phyloP scores from a whole-genome alignment of 768 basidiomycete genomes.

The Tylopilus plumbeoviolaceoides region DNA sequence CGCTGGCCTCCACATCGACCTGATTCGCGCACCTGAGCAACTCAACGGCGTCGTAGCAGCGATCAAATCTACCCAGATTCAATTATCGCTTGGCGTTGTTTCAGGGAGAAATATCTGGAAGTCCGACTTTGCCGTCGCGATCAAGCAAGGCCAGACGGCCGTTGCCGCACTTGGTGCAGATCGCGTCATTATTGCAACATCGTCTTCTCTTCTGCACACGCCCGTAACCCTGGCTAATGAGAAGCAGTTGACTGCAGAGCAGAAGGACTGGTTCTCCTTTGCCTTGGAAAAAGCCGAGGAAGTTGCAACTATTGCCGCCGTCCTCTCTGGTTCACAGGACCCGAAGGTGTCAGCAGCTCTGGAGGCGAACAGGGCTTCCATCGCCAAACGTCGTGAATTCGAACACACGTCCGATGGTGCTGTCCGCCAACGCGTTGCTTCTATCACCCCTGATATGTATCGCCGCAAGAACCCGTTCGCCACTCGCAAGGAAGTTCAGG shows the following conservation, averaged over 20 bases:
- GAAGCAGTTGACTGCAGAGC: slow-evolving; percentile 81
- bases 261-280: slow-evolving; percentile 98
- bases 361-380: slow-evolving; percentile 86
- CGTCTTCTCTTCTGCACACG: slow-evolving; percentile 97
- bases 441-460: slow-evolving; percentile 82
- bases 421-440: slow-evolving; percentile 91
- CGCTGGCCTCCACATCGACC: slow-evolving; percentile 92
- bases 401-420: slow-evolving; percentile 91
- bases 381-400: slow-evolving; percentile 91
- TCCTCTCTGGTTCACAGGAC: slow-evolving; percentile 83
- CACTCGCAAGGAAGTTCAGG: slow-evolving; percentile 82
- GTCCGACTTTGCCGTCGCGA: slow-evolving; percentile 81
- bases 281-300: slow-evolving; percentile 94
- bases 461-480: slow-evolving; percentile 89
- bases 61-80: slow-evolving; percentile 74
- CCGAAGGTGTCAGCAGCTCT: slow-evolving; percentile 63
- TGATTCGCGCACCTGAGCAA: slow-evolving; percentile 89
- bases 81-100: slow-evolving; percentile 91
- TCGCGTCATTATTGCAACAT: slow-evolving; percentile 91
- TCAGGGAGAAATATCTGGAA: slow-evolving; percentile 99
- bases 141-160: slow-evolving; percentile 81
- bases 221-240: slow-evolving; percentile 94
- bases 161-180: slow-evolving; percentile 77
- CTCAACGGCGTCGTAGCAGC: slow-evolving; percentile 78
- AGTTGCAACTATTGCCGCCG: slow-evolving; percentile 82